Evolutionary conservation across 306 rosid genomes (phyloP), one percentile per base, ranked within the genome.

Genomic region (Phaseolus lunatus): DNA sequence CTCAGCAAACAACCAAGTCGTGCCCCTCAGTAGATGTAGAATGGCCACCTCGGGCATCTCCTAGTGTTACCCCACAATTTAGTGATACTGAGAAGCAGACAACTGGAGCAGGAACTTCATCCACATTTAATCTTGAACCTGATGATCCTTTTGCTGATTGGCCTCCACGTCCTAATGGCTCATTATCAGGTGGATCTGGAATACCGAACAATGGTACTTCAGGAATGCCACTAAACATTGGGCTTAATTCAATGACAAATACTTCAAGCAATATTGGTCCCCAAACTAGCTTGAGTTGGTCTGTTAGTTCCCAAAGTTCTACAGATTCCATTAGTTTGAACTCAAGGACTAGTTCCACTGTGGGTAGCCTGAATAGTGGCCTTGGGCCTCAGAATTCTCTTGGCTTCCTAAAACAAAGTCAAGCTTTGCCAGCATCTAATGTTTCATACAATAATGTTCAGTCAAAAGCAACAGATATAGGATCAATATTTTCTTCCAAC

Each of bases 91-190:
- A 85, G 78, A 92, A 77, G 80, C 91, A 87, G 37, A 29, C 79
- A 67, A 78, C 78, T 71, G 41, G 84, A 74, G 70, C 69, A 35
- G 94, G 87, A 80, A 24, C 87, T 26, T 87, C 93, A 29, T 78
- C 97, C 82, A 73, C 88, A 75, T 88, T 94, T 47, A 84, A 72
- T 84, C 81, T 86, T 37, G 88, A 88, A 63, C 85, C 85, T 57
- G 78, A 75, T 56, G 99, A 96, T 86, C 98, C 97, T 70, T 96
- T 92, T 63, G 94, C 98, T 15, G 84, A 96, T 78, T 96, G 99
- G 99, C 97, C 99, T 53, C 98, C 96, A 10, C 91, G 86, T 44
- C 77, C 96, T 70, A 85, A 90, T 84, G 93, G 89, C 87, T 83
- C 86, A n/a, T 52, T 73, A 58, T 50, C 78, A 39, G 81, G 84